These are phyloP conservation scores for Sordariomycetes sp. DNA, from an alignment of 2,329 filamentous ascomycete species.

Conservation along the genomic window DNA sequence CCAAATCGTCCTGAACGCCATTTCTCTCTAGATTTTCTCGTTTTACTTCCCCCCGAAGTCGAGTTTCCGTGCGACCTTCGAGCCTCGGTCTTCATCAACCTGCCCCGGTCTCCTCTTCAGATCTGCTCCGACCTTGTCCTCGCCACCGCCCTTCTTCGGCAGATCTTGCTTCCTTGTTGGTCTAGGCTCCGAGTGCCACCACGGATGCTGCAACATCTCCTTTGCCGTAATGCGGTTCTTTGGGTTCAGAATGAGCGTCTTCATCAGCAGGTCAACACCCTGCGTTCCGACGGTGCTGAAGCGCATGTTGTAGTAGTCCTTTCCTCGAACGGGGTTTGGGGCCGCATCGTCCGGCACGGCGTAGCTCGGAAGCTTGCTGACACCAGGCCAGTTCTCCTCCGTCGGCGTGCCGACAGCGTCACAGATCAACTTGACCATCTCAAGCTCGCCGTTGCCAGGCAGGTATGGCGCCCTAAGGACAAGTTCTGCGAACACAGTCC, in stretches of 20 bases:
- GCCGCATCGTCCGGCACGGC: slow-evolving; percentile 65
- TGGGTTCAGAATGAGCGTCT: slow-evolving; percentile 80
- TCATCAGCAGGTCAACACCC: slow-evolving; percentile 82
- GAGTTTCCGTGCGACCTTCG: slow-evolving; percentile 74
- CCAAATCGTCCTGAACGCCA: too few species aligned
- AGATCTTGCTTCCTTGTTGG: slow-evolving; percentile 77
- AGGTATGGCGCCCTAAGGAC: slow-evolving; percentile 76
- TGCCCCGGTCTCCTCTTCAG: slow-evolving; percentile 64
- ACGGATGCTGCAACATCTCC: slow-evolving; percentile 71
- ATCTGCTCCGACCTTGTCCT: slow-evolving; percentile 72
- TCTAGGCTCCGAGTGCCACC: slow-evolving; percentile 77
- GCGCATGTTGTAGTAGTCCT: slow-evolving; percentile 63
- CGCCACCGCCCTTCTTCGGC: slow-evolving; percentile 65
- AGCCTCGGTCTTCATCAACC: slow-evolving; percentile 57
- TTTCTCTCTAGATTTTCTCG: too few species aligned
- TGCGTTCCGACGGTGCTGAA: slow-evolving; percentile 75
- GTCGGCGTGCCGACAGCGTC: slow-evolving; percentile 82
- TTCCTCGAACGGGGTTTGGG: slow-evolving; percentile 51
- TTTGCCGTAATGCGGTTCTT: slow-evolving; percentile 69
- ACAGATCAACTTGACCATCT: slow-evolving; percentile 78
- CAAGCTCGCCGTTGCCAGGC: slow-evolving; percentile 73
- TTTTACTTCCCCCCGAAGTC: slow-evolving; percentile 51
- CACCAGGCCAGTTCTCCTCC: slow-evolving; percentile 93
- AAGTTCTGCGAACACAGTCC: slow-evolving; percentile 87
- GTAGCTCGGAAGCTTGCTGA: slow-evolving; percentile 71